Base-by-base conservation (phyloP, 805 yeast species). In the Scheffersomyces ergatensis region DNA sequence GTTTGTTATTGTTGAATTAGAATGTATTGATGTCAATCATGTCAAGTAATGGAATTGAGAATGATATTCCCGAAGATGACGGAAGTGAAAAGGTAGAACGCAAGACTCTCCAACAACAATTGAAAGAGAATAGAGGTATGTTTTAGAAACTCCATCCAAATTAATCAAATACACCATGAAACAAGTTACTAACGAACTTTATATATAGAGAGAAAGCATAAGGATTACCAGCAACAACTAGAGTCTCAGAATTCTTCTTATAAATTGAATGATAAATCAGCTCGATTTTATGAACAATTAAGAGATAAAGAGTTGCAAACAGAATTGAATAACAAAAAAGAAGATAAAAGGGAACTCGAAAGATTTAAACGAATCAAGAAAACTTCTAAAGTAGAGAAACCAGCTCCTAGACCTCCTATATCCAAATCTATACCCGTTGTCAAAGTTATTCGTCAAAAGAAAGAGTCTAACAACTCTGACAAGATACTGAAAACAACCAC, bases 71-170 rank as follows among this genome's bases (percentile, higher is more conserved):
- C 5, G 29, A 25, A 25, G 29, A 25, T 25, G 29, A 25, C 11
- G 18, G 18, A n/a, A 12, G 11, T n/a, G 29, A 14, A 12, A 50
- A 45, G 15, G 44, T 48, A 6, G 61, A 58, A 34, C 52, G 77
- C 18, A 70, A 69, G 49, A 58, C 74, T 3, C 50, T 74, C 12
- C 62, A 60, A 13, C 70, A 72, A 17, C 79, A 74, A 49, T 48
- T 73, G 19, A 55, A 58, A 25, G 74, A 67, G 35, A 60, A 65
- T 37, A 58, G 66, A 54, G 64, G 70, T 63, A 56, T 38, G 70
- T 62, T 13, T 8, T 17, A n/a, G n/a, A n/a, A n/a, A n/a, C n/a
- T n/a, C n/a, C n/a, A n/a, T n/a, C n/a, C n/a, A n/a, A n/a, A n/a
- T n/a, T n/a, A n/a, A n/a, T n/a, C n/a, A n/a, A n/a, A n/a, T n/a